These are phyloP conservation scores for Rugosomyces carneus DNA, from an alignment of 1,284 basidiomycete species.

Conservation along the genomic window DNA sequence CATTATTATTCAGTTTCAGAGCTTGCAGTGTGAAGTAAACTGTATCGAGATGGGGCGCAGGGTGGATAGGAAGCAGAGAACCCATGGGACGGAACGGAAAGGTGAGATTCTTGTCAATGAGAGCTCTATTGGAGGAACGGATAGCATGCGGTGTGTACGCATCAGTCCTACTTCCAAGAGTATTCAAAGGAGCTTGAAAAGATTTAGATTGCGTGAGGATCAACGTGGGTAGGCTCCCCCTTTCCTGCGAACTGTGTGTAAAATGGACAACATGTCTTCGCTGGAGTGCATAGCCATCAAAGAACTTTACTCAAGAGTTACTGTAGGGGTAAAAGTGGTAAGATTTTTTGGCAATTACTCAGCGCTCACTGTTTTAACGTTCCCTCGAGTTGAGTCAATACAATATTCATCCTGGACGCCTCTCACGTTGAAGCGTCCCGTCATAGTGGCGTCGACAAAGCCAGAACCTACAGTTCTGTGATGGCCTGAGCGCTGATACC, in stretches of 20 bases:
- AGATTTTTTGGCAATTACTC: not conserved
- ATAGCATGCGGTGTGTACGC: not conserved
- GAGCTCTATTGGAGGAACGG: not conserved
- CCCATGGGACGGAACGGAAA: not conserved
- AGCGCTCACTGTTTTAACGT: not conserved
- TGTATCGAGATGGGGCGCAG: not conserved
- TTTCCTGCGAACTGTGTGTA: not conserved
- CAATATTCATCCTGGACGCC: not conserved
- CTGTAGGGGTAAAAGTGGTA: not conserved
- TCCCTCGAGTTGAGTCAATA: no score
- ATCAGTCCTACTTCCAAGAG: not conserved
- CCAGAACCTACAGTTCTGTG: no score
- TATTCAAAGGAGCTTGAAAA: no score
- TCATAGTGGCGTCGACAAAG: no score
- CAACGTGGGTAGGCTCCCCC: not conserved
- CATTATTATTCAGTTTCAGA: not conserved
- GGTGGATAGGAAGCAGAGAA: not conserved
- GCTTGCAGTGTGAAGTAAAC: not conserved
- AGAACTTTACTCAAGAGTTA: not conserved
- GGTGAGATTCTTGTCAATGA: conserved; percentile 5
- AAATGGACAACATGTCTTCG: not conserved
- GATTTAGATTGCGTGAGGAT: not conserved
- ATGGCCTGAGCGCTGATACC: not conserved
- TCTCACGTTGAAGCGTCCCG: not conserved
- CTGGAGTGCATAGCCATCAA: not conserved